Percentiles rank a stretch among this genome's conserved stretches.
These are phyloP conservation scores for Myxozyma melibiosi DNA, from an alignment of 805 yeast species.

Conservation along the genomic window DNA sequence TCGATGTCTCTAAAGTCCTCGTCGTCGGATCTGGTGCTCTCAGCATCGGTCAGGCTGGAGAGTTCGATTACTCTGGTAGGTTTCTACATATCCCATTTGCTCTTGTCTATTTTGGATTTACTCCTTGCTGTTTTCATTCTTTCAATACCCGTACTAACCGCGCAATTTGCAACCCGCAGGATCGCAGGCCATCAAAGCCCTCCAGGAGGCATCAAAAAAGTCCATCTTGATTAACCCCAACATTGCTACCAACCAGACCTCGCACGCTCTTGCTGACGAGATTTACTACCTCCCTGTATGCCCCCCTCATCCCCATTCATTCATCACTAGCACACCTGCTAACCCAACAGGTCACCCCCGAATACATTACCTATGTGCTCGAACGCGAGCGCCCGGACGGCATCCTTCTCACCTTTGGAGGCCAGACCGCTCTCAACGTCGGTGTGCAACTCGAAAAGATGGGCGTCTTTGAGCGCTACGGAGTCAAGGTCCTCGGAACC, in stretches of 20 bases:
- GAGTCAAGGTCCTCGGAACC: slow-evolving; percentile 94
- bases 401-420: slow-evolving; percentile 93
- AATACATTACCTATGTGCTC: slow-evolving; percentile 90
- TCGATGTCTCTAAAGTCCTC: slow-evolving; percentile 82
- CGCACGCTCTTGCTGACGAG: slow-evolving; percentile 96
- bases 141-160: too few relatives aligned
- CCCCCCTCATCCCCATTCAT: too few relatives aligned
- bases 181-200: slow-evolving; percentile 97
- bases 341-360: slow-evolving; percentile 66
- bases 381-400: slow-evolving; percentile 98
- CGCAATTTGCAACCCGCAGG: too few relatives aligned
- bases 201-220: slow-evolving; percentile 96
- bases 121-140: background rate
- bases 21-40: slow-evolving; percentile 98
- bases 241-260: slow-evolving; percentile 97
- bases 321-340: background rate
- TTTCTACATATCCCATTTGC: background rate
- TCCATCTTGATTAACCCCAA: slow-evolving; percentile 95
- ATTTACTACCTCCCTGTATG: slow-evolving; percentile 84
- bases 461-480: slow-evolving; percentile 89
- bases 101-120: background rate
- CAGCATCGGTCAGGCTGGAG: slow-evolving; percentile 99
- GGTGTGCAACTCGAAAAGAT: slow-evolving; percentile 93
- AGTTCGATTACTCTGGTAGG: slow-evolving; percentile 94
- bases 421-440: slow-evolving; percentile 95